phyloP scores from a whole-genome alignment of 768 basidiomycete species.

The Russula lepida region DNA sequence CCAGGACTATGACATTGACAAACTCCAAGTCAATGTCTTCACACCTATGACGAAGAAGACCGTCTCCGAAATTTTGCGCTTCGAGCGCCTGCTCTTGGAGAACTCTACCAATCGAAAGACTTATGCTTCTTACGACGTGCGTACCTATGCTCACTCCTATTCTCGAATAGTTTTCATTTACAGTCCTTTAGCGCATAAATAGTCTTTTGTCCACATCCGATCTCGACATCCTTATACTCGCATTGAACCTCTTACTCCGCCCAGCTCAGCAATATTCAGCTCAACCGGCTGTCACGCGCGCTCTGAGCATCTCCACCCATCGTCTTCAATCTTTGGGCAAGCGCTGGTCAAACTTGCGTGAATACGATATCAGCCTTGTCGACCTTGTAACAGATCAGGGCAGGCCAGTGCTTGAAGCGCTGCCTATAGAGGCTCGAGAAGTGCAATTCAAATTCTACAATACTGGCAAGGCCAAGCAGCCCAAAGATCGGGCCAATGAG shows the following conservation, averaged over 20 bases:
- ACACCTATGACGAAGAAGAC: conserved; percentile 63
- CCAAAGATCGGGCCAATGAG: conserved; percentile 30
- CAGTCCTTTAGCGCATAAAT: conserved; percentile 63
- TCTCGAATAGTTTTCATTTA: not conserved
- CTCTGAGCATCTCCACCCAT: conserved; percentile 71
- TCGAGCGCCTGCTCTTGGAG: conserved; percentile 85
- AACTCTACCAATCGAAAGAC: conserved; percentile 98
- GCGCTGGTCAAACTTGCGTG: conserved; percentile 76
- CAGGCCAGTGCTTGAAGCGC: conserved; percentile 43
- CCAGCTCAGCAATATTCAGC: conserved; percentile 93
- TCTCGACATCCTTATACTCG: conserved; percentile 75
- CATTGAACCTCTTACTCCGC: conserved; percentile 80
- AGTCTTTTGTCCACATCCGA: conserved; percentile 83
- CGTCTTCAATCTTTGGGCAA: conserved; percentile 78
- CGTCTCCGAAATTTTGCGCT: conserved; percentile 75
- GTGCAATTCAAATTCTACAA: conserved; percentile 78
- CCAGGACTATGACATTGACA: conserved; percentile 77
- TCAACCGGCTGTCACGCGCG: conserved; percentile 75
- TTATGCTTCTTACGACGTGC: conserved; percentile 92
- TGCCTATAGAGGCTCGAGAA: conserved; percentile 68
- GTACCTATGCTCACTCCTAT: conserved; percentile 28
- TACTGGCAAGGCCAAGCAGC: conserved; percentile 35
- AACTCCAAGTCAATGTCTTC: conserved; percentile 74
- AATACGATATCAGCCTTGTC: conserved; percentile 67
- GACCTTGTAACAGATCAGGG: conserved; percentile 58